A percentile compares a stretch with the other conserved stretches of the same genome.
phyloP scores from a whole-genome alignment of 768 basidiomycete genomes.

The Mycena galericulata region DNA sequence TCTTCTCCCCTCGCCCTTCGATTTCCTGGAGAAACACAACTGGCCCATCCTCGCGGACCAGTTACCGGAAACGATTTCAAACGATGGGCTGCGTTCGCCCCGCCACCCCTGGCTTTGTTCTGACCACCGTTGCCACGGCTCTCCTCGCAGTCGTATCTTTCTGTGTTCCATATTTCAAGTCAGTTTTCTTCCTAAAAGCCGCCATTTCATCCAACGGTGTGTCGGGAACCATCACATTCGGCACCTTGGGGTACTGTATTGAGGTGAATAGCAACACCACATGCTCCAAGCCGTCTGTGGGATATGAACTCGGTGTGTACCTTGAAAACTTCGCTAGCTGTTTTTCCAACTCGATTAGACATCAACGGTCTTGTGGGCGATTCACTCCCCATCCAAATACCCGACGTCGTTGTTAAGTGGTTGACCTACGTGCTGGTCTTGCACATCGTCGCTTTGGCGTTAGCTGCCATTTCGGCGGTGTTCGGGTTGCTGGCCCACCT shows the following conservation, averaged over 20 bases:
- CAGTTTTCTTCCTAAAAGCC: constrained; percentile 90
- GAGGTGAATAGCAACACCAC: constrained; percentile 65
- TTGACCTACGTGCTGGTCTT: constrained; percentile 93
- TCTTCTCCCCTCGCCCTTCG: neutral
- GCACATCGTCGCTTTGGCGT: constrained; percentile 87
- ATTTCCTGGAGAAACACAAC: neutral
- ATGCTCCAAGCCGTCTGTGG: constrained; percentile 86
- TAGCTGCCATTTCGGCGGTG: constrained; percentile 76
- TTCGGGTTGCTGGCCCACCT: constrained; percentile 92
- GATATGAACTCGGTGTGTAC: constrained; percentile 88
- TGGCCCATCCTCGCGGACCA: neutral
- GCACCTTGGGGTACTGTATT: constrained; percentile 91
- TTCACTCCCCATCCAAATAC: constrained; percentile 74
- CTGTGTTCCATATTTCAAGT: constrained; percentile 90
- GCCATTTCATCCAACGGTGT: constrained; percentile 58
- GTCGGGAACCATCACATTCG: constrained; percentile 81
- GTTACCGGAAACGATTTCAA: neutral
- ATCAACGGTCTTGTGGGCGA: constrained; percentile 85
- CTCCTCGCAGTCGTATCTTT: constrained; percentile 91
- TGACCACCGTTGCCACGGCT: constrained; percentile 82
- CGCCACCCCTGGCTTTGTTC: constrained; percentile 90
- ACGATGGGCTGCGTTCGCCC: constrained; percentile 78
- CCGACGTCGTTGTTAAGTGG: constrained; percentile 91
- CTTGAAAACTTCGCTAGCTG: constrained; percentile 3
- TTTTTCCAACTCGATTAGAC: constrained; percentile 59